Evolutionary conservation across 352 stramenopile species (phyloP), one percentile per base, ranked within the genome.

Genomic region (Pythium guiyangense): DNA sequence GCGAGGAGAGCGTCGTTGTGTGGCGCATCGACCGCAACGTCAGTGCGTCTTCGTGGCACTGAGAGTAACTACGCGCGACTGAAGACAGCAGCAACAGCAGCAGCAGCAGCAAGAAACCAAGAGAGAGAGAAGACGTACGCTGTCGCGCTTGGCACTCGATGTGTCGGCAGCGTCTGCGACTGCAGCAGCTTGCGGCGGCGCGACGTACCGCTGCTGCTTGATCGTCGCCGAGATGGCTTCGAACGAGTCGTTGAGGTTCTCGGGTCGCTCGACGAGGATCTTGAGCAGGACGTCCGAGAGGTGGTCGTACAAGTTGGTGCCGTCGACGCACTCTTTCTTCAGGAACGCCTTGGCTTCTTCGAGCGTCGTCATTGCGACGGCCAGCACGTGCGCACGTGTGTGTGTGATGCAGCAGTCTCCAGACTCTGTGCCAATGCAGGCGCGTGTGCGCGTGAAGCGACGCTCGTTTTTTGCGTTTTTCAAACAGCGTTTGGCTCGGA

Each of bases 261-360:
- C 84, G 1, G 89, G 89, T 0, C 83, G 70, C 58, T 97, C 90
- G 9, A 89, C 77, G 15, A 94, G 73, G 49, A 90, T 86, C 66
- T 94, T 95, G 49, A 95, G 72, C 50, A 95, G 63, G 14, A 95
- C 82, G 44, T 95, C 84, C 2, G 85, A 86, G 43, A 95, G 66
- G 48, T 94, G 85, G 54, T 94, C 84, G 57, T 96, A 95, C 29
- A 96, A 61, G 59, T 88, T 92, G 12, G 85, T 88, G 35, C 84
- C 85, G 48, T 92, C 82, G 6, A 52, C 44, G 8, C 63, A 64
- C 42, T 95, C 79, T 50, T 92, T 86, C 70, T 95, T 87, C 53
- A 96, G 60, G 62, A 94, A 96, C 2, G 90, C 87, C 62, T 96
- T 96, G 22, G 87, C 88, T 62, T 93, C 82, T 35, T 96, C 89